Conservation (phyloP, 768 basidiomycete genomes). For the Phlegmacium glaucopus region DNA sequence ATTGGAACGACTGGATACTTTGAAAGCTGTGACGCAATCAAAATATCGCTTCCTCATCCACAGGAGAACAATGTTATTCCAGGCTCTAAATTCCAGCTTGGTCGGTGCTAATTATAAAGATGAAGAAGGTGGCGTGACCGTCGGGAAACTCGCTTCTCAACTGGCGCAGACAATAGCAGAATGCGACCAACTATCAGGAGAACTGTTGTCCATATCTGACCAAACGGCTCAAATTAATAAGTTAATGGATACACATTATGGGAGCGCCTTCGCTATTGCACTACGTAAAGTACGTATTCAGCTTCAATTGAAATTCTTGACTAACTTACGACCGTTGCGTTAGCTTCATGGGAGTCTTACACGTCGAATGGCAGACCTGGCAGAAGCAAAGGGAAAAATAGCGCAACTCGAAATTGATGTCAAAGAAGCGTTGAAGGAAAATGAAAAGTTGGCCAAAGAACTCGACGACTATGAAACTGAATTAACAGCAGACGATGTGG, state of each 20-base stretch:
- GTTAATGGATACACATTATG: slow-evolving; percentile 62
- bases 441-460: slow-evolving; percentile 68
- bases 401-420: slow-evolving; percentile 63
- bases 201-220: slow-evolving; percentile 55
- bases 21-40: slow-evolving; percentile 54
- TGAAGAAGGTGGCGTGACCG: slow-evolving; percentile 34
- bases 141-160: slow-evolving; percentile 48
- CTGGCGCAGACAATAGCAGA: slow-evolving; percentile 55
- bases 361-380: slow-evolving; percentile 57
- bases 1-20: slow-evolving; percentile 48
- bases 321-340: slow-evolving; percentile 1
- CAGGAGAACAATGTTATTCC: slow-evolving; percentile 66
- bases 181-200: slow-evolving; percentile 55
- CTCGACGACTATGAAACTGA: slow-evolving; percentile 59
- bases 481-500: slow-evolving; percentile 30
- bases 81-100: slow-evolving; percentile 59
- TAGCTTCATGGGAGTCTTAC: slow-evolving; percentile 71
- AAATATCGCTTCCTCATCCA: slow-evolving; percentile 67
- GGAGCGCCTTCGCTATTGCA: slow-evolving; percentile 75
- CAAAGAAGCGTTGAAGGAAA: slow-evolving; percentile 79
- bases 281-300: slow-evolving; percentile 54
- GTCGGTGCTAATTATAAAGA: slow-evolving; percentile 30
- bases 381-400: slow-evolving; percentile 43
- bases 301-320: slow-evolving; percentile 1
- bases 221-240: slow-evolving; percentile 62